These are phyloP conservation scores for Aleurites moluccanus DNA, from an alignment of 441 rosid species.

Conservation along the genomic window DNA sequence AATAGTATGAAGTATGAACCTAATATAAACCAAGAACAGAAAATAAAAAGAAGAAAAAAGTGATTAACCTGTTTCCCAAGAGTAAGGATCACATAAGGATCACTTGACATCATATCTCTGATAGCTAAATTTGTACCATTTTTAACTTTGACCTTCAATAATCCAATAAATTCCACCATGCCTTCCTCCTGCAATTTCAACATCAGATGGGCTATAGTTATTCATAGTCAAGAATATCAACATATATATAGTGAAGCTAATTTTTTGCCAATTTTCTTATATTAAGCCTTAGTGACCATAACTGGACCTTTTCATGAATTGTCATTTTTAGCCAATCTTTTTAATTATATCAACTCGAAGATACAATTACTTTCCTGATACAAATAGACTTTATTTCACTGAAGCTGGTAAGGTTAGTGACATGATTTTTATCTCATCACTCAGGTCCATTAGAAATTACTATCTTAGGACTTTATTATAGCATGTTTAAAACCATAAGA, in stretches of 20 bases:
- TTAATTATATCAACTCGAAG: not conserved
- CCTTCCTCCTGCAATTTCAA: slow-evolving; percentile 54
- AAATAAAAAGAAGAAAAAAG: not conserved
- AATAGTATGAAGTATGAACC: too few species aligned
- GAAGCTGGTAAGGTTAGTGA: not conserved
- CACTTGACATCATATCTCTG: slow-evolving; percentile 96
- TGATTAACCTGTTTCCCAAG: slow-evolving; percentile 84
- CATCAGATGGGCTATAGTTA: slow-evolving; percentile 24
- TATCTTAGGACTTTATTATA: not conserved
- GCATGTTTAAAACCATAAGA: not conserved
- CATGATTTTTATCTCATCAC: not conserved
- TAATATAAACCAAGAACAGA: not conserved
- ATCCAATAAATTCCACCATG: slow-evolving; percentile 85
- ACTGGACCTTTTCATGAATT: not conserved
- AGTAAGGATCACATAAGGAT: slow-evolving; percentile 82
- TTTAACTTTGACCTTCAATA: slow-evolving; percentile 67
- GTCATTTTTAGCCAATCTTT: not conserved
- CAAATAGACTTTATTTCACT: not conserved
- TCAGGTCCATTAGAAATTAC: not conserved
- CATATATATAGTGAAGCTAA: slow-evolving; percentile 13
- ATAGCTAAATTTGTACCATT: slow-evolving; percentile 83
- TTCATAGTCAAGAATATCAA: not conserved
- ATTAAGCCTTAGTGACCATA: not conserved
- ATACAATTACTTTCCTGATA: not conserved
- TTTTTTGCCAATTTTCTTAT: slow-evolving; percentile 4